Evolutionary conservation across 495 filamentous ascomycete species (phyloP), one percentile per base, ranked within the genome.

Genomic region (Talaromyces thailandensis): DNA sequence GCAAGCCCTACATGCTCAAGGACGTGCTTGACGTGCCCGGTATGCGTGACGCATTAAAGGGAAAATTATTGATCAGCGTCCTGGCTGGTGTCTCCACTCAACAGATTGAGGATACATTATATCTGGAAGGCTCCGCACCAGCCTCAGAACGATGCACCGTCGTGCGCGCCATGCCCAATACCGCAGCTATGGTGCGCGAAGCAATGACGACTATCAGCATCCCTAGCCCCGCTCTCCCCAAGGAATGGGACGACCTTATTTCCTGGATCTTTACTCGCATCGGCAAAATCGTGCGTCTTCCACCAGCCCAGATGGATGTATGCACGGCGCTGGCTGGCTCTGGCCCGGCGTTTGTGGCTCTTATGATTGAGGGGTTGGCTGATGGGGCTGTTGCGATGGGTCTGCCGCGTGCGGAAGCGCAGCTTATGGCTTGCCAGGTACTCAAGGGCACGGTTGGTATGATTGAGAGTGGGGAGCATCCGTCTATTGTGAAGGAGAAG

Each of bases 91-190:
- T 93, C 0, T 77, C 84, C 1, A 81, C 82, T 0, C 52, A 77
- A 28, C 83, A 90, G 65, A 82, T 93, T 45, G 79, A 84, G 64
- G 69, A 73, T 8, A 75, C 77, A 21, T 69, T 91, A 1, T 82
- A 85, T 63, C 76, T 76, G 0, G 73, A 59, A 23, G 18, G 56
- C 4, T 53, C 26, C 14, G 62, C 35, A 25, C 32, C 60, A 9
- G 64, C 63, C 2, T 64, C 69, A 35, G 64, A 64, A 26, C 62
- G 65, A 9, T 91, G 82, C 73, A 76, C 71, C 3, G 64, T 93
- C 43, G 85, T 94, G 8, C 75, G 91, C 21, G 89, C 84, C 2
- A 89, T 94, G 82, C 89, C 91, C 32, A 95, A 93, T 73, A 92
- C 91, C 0, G 71, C 72, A 0, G 79, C 81, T 26, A 77, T 87